Base-by-base conservation (phyloP, 2,329 filamentous ascomycete genomes). In the Stemphylium vesicarium region DNA sequence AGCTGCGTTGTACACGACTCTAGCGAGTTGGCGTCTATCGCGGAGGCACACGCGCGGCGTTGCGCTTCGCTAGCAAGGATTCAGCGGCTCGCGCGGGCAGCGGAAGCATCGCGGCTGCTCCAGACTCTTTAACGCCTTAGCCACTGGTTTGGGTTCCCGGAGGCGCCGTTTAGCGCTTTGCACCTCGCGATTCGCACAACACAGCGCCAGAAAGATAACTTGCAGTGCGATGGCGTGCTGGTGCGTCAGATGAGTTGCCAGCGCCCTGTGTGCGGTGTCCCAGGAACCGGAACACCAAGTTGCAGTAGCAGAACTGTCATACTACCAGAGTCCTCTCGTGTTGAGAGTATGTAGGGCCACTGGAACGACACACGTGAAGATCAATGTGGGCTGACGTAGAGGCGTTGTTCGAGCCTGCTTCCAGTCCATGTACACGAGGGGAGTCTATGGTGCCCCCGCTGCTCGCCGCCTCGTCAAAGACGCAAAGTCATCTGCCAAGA, bases 21-120 rank as follows among this genome's bases (percentile, higher is more conserved):
- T 59, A 54, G 38, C 60, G 60, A 62, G 53, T 55, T 51, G 53
- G 59, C 61, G 59, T 53, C 50, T 63, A 53, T 53, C 42, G 52
- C 43, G 49, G 44, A 47, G 32, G 26, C 13, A 29, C 11, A 18
- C 35, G 43, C 61, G 59, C 61, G 51, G 48, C 45, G 46, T 50
- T 36, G 38, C 40, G 39, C 31, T 29, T 52, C 26, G 37, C 53
- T 58, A 54, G 47, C 53, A 57, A 50, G 59, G 52, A 31, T 55
- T 26, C 12, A 24, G 57, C 57, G 53, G 37, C 50, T 53, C 47
- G 46, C 50, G 51, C 50, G 44, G 55, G 18, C 37, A 38, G 50
- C 53, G 53, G 42, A 58, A 36, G 59, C 54, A 52, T 46, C 37
- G 57, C 60, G 60, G 54, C 37, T 55, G 39, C 35, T 50, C 40